A percentile compares a stretch with the other conserved stretches of the same genome.
phyloP scores from a whole-genome alignment of 2,329 filamentous ascomycete genomes.

The Aspergillus thermomutatus region DNA sequence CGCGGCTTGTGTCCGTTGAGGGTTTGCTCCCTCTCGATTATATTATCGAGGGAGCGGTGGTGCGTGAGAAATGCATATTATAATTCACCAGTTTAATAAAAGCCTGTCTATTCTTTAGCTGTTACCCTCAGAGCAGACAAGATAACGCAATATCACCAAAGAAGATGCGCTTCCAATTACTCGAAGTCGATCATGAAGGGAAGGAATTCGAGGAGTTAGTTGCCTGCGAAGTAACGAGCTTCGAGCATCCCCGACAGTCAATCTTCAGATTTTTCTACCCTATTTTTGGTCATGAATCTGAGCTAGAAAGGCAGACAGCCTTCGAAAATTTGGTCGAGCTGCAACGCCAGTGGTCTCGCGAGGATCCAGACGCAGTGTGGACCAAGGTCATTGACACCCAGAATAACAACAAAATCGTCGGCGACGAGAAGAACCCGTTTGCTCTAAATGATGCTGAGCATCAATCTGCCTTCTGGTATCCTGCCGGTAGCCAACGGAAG shows the following conservation, averaged over 20 bases:
- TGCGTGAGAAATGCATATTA: too few relatives aligned
- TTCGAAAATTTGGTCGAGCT: not conserved
- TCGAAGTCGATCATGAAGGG: not conserved
- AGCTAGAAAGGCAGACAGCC: not conserved
- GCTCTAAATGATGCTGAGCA: not conserved
- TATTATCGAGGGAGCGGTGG: too few relatives aligned
- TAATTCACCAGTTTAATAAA: too few relatives aligned
- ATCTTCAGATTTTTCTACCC: conserved; percentile 6
- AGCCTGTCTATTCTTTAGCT: too few relatives aligned
- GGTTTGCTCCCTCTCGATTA: too few relatives aligned
- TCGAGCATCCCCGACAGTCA: conserved; percentile 1
- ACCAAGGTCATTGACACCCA: not conserved
- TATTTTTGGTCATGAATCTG: conserved; percentile 1
- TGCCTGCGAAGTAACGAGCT: conserved; percentile 2
- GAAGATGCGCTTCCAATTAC: conserved; percentile 2
- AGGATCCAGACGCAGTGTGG: conserved; percentile 3
- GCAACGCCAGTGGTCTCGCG: conserved; percentile 1
- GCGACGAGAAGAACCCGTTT: not conserved
- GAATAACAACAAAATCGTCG: not conserved
- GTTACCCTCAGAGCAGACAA: too few relatives aligned
- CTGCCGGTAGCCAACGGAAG: not conserved
- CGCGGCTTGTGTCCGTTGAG: too few relatives aligned
- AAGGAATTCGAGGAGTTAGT: conserved; percentile 1
- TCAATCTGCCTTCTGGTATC: conserved; percentile 1
- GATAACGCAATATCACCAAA: too few relatives aligned